A percentile compares a stretch with the other conserved stretches of the same genome.
phyloP scores from a whole-genome alignment of 495 filamentous ascomycete genomes.

The Penicillium herquei region DNA sequence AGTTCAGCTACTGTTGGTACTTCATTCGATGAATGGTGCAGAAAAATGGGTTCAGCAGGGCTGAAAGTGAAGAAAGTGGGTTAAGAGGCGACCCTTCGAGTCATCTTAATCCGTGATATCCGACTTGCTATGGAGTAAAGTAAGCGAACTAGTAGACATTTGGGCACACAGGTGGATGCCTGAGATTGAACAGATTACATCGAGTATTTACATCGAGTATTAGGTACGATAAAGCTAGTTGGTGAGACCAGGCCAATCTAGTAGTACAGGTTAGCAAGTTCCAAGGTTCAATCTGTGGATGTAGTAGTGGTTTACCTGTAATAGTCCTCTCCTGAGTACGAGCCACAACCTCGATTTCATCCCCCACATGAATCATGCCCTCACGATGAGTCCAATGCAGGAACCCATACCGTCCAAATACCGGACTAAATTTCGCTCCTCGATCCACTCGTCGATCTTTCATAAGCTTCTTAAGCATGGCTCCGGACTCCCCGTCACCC shows the following conservation, averaged over 20 bases:
- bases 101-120: background rate
- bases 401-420: constrained; percentile 84
- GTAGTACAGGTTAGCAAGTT: constrained; percentile 4
- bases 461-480: constrained; percentile 73
- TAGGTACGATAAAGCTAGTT: constrained; percentile 8
- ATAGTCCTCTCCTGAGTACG: constrained; percentile 57
- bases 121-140: background rate
- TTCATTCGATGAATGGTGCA: background rate
- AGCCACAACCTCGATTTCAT: constrained; percentile 63
- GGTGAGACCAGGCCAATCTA: constrained; percentile 30
- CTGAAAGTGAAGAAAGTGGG: background rate
- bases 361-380: constrained; percentile 59
- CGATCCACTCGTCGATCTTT: constrained; percentile 74
- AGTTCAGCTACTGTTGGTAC: too few relatives aligned
- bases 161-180: constrained; percentile 4
- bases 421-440: constrained; percentile 71
- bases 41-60: background rate
- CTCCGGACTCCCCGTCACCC: constrained; percentile 61
- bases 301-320: constrained; percentile 44
- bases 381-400: constrained; percentile 35
- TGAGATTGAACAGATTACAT: background rate
- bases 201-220: too few relatives aligned
- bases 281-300: background rate
- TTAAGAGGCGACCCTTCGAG: background rate
- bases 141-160: background rate